Conservation (phyloP, 495 filamentous ascomycete genomes). For the Tetracladium marchalianum region DNA sequence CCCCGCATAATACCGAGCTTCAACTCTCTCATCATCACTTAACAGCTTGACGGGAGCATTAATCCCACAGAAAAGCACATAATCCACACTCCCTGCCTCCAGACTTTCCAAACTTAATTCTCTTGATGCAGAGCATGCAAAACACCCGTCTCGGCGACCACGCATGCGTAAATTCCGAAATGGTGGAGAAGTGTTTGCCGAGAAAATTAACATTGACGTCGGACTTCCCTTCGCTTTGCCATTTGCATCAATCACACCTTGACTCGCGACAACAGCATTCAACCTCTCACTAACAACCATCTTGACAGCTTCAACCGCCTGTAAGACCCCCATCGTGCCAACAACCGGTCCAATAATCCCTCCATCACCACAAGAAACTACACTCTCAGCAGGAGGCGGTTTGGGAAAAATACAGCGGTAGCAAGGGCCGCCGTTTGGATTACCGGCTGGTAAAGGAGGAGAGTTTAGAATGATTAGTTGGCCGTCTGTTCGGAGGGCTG, state of each 20-base stretch:
- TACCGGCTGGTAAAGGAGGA: slow-evolving; percentile 39
- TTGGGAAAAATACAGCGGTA: slow-evolving; percentile 89
- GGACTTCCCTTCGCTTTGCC: slow-evolving; percentile 7
- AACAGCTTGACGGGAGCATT: slow-evolving; percentile 39
- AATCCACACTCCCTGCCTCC: slow-evolving; percentile 56
- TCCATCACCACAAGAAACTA: slow-evolving; percentile 79
- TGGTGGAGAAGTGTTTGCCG: slow-evolving; percentile 50
- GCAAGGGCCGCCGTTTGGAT: slow-evolving; percentile 53
- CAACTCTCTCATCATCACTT: slow-evolving; percentile 49
- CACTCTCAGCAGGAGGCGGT: slow-evolving; percentile 69
- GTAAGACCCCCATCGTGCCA: slow-evolving; percentile 85
- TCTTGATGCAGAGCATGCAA: slow-evolving; percentile 57
- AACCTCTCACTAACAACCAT: slow-evolving; percentile 41
- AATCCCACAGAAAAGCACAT: slow-evolving; percentile 68
- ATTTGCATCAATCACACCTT: slow-evolving; percentile 11
- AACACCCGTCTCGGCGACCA: slow-evolving; percentile 54
- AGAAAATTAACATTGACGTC: slow-evolving; percentile 56
- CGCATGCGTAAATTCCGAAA: slow-evolving; percentile 70
- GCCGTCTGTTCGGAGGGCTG: slow-evolving; percentile 75
- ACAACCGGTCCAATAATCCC: slow-evolving; percentile 90
- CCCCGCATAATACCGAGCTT: slow-evolving; percentile 42
- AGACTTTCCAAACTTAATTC: slow-evolving; percentile 54
- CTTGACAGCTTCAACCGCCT: slow-evolving; percentile 85
- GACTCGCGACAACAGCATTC: neutral
- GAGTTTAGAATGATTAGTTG: slow-evolving; percentile 80